Evolutionary conservation across 352 stramenopile genomes (phyloP), one percentile per base, ranked within the genome.

Genomic region (Phytopythium oedochilum): DNA sequence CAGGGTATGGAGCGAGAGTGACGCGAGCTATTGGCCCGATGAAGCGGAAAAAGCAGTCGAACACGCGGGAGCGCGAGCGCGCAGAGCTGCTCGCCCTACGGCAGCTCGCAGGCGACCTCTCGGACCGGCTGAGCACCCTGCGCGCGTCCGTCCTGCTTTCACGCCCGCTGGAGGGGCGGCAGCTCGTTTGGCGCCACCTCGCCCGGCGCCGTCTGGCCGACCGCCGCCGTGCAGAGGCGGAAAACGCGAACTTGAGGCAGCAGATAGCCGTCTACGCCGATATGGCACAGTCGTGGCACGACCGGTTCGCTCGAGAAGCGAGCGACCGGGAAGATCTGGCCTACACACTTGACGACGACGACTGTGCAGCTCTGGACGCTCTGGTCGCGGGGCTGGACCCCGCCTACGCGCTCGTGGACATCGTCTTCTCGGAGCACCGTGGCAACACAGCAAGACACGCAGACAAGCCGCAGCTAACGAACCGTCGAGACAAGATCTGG

Each of bases 71-170:
- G 39, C 65, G 61, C 28, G 65, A 73, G 55, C 65, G 65, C 46
- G 57, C 57, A 6, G 65, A 73, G 46, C 61, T 73, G 5, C 40
- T 61, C 34, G 57, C 61, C 23, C 50, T 73, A 32, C 65, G 65
- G 34, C 61, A 60, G 35, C 49, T 60, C 49, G 51, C 45, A 6
- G 42, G 52, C 22, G 53, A 70, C 35, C 65, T 73, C 0, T 40
- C 59, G n/a, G 38, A 47, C 10, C 57, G 55, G 20, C 53, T 70
- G 32, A 34, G 64, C 26, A 28, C 59, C 18, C 50, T 47, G 26
- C 57, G 57, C 11, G 40, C 57, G 10, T 51, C 22, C 22, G 28
- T 45, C 7, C 22, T 32, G 18, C 54, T 40, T 9, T 26, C 8
- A 5, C 11, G 22, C 34, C 52, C 42, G 48, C 38, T n/a, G 36